Evolutionary conservation across 2,329 filamentous ascomycete genomes (phyloP).

Genomic region (Colletotrichum tropicale): DNA sequence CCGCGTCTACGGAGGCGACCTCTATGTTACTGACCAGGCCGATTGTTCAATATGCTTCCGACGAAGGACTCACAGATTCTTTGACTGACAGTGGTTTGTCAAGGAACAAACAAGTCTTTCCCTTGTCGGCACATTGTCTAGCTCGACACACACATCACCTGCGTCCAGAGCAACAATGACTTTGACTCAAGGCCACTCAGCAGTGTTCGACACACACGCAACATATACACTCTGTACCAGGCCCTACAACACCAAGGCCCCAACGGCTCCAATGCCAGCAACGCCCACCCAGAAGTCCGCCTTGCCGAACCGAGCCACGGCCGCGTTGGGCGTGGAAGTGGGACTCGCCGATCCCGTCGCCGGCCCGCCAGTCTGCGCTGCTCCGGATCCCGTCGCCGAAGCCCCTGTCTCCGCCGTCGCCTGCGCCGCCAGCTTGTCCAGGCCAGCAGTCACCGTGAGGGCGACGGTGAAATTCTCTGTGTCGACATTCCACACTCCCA

Average conservation of each 20-base stretch:
- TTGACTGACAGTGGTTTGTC: neutral
- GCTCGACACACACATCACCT: neutral
- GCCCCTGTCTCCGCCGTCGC: neutral
- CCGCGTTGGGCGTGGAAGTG: constrained; percentile 29
- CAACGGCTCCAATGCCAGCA: constrained; percentile 31
- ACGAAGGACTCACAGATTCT: neutral
- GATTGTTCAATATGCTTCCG: neutral
- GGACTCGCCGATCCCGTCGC: neutral
- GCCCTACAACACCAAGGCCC: neutral
- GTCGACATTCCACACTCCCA: neutral
- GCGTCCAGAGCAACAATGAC: neutral
- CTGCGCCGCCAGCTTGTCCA: constrained; percentile 34
- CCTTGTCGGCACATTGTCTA: neutral
- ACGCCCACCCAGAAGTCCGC: constrained; percentile 38
- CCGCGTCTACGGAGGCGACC: neutral
- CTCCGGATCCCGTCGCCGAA: neutral
- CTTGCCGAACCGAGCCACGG: constrained; percentile 32
- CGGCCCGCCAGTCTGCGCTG: neutral
- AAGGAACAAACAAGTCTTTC: neutral
- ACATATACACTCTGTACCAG: neutral
- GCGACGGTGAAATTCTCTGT: constrained; percentile 23
- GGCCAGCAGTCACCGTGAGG: constrained; percentile 42
- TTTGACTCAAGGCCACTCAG: neutral
- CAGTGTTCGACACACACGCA: neutral
- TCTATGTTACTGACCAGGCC: neutral